A percentile compares a stretch with the other conserved stretches of the same genome.
phyloP scores from a whole-genome alignment of 345 rosid genomes.

The Gossypium arboreum region DNA sequence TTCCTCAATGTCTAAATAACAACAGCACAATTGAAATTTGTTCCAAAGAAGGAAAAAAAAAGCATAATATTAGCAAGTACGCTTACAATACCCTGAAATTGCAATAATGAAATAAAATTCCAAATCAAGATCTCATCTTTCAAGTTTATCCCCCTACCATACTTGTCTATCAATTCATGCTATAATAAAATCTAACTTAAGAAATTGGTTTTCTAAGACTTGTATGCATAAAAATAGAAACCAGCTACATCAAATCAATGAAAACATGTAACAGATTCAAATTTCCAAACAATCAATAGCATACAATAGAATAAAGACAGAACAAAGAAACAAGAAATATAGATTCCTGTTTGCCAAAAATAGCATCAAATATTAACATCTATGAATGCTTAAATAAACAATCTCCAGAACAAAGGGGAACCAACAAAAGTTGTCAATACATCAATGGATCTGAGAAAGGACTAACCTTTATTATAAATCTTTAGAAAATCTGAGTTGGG shows the following conservation, averaged over 20 bases:
- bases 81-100: not conserved
- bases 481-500: not conserved
- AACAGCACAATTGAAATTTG: not conserved
- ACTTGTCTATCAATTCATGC: not conserved
- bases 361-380: not conserved
- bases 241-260: not conserved
- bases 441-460: conserved; percentile 8
- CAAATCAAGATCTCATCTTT: conserved; percentile 6
- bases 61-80: not conserved
- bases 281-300: conserved; percentile 2
- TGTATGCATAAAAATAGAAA: not conserved
- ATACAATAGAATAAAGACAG: not conserved
- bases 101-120: not conserved
- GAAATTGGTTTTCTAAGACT: not conserved
- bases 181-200: not conserved
- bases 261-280: not conserved
- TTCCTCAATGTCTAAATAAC: not conserved
- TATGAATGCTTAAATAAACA: not conserved
- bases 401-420: not conserved
- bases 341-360: not conserved
- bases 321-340: not conserved
- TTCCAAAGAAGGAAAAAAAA: not conserved
- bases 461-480: not conserved
- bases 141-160: not conserved
- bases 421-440: not conserved